A percentile compares a stretch with the other conserved stretches of the same genome.
phyloP scores from a whole-genome alignment of 192 early-diverging fungal genomes.

The Podila epicladia region DNA sequence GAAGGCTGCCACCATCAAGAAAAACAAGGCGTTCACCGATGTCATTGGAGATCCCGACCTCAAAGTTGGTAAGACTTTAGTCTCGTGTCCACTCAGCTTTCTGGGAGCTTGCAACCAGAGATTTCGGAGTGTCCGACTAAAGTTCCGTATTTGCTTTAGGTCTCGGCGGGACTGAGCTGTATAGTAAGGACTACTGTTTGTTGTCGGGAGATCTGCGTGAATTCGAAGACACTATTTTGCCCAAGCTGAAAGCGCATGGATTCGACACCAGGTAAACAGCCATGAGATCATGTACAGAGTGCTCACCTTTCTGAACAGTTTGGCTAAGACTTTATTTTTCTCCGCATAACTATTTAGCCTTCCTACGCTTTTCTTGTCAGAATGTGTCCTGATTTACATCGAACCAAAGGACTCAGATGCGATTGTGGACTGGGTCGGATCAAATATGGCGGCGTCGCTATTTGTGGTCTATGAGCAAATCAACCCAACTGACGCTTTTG shows the following conservation, averaged over 20 bases:
- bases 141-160: slow-evolving; percentile 18
- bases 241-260: slow-evolving; percentile 63
- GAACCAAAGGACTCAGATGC: slow-evolving; percentile 67
- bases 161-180: slow-evolving; percentile 79
- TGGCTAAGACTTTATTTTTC: not conserved
- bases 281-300: no score
- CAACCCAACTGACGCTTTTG: slow-evolving; percentile 90
- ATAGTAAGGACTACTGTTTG: slow-evolving; percentile 72
- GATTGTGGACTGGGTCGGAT: slow-evolving; percentile 79
- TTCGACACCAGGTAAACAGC: slow-evolving; percentile 66
- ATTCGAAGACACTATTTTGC: slow-evolving; percentile 66
- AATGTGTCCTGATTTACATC: slow-evolving; percentile 94
- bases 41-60: slow-evolving; percentile 47
- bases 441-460: slow-evolving; percentile 54
- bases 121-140: no score
- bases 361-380: slow-evolving; percentile 92
- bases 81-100: not conserved
- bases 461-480: slow-evolving; percentile 95
- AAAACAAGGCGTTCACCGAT: slow-evolving; percentile 47
- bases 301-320: not conserved
- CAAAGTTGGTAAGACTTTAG: slow-evolving; percentile 41
- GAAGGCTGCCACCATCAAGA: slow-evolving; percentile 76
- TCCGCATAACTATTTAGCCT: slow-evolving; percentile 38
- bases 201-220: slow-evolving; percentile 84
- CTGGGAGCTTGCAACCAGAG: not conserved